Evolutionary conservation across 129 eudicot species (phyloP).

Genomic region (Ambrosia artemisiifolia): DNA sequence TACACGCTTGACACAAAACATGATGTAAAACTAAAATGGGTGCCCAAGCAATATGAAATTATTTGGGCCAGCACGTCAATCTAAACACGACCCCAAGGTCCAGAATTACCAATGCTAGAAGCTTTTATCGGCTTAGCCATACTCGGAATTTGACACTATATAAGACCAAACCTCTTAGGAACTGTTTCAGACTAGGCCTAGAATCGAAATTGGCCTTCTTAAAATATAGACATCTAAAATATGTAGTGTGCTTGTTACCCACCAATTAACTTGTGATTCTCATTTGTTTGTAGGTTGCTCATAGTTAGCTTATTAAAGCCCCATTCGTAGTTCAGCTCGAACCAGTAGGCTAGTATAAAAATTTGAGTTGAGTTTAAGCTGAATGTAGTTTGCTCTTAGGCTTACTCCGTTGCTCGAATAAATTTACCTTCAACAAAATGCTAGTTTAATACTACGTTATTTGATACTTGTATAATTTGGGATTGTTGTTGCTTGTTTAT

Average conservation of each 20-base stretch:
- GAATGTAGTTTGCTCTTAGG: not conserved
- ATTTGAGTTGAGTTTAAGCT: not conserved
- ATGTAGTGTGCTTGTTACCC: too few species aligned
- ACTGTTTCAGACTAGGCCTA: not conserved
- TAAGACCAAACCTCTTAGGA: not conserved
- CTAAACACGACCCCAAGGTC: not conserved
- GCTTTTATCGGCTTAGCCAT: not conserved
- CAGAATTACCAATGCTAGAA: not conserved
- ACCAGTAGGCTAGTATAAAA: too few species aligned
- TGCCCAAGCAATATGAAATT: not conserved
- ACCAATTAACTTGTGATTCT: too few species aligned
- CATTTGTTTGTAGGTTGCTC: too few species aligned
- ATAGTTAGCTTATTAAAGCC: not conserved
- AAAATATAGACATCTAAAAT: not conserved
- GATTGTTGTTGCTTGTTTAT: not conserved
- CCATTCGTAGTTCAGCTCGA: not conserved
- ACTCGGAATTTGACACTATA: not conserved
- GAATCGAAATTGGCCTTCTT: not conserved
- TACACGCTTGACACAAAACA: too few species aligned
- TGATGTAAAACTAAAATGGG: too few species aligned
- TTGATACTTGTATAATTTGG: not conserved
- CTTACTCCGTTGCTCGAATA: not conserved
- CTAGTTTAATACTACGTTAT: not conserved
- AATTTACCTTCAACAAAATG: not conserved
- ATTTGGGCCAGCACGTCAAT: not conserved